phyloP scores from a whole-genome alignment of 169 alveolate genomes.

The Cytauxzoon felis region DNA sequence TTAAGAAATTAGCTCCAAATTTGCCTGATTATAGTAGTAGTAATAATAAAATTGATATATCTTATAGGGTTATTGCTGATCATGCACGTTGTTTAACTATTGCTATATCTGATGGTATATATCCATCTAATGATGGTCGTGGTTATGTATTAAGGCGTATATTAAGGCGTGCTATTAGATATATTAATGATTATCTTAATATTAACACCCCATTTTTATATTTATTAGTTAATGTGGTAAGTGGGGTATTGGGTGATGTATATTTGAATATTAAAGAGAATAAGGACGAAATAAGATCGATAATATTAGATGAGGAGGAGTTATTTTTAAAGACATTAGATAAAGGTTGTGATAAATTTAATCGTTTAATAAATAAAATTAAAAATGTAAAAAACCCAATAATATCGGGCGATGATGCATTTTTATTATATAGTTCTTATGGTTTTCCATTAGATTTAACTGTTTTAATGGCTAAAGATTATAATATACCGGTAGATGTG shows the following conservation, averaged over 20 bases:
- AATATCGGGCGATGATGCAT: conserved; percentile 80
- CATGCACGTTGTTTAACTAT: conserved; percentile 88
- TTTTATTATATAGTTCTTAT: conserved; percentile 84
- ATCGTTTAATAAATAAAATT: conserved; percentile 51
- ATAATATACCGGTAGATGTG: conserved; percentile 69
- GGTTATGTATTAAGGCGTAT: conserved; percentile 89
- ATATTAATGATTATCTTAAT: conserved; percentile 77
- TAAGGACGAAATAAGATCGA: conserved; percentile 73
- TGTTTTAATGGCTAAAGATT: conserved; percentile 88
- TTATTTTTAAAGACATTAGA: conserved; percentile 82
- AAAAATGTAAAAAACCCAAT: conserved; percentile 6
- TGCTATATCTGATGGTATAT: conserved; percentile 89
- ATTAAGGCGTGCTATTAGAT: conserved; percentile 86
- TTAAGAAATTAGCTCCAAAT: conserved; percentile 68
- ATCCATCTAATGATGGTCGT: conserved; percentile 89
- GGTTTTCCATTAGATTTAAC: conserved; percentile 92
- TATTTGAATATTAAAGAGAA: conserved; percentile 77
- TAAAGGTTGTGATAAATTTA: conserved; percentile 79
- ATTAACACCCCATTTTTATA: conserved; percentile 80
- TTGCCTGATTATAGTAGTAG: conserved; percentile 80
- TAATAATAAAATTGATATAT: conserved; percentile 84
- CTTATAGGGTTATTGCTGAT: conserved; percentile 91
- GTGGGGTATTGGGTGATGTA: conserved; percentile 77
- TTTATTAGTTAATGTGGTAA: conserved; percentile 80
- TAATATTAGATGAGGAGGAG: conserved; percentile 81